Evolutionary conservation across 179 eudicot species (phyloP), one percentile per base, ranked within the genome.

Genomic region (Patellifolia procumbens): DNA sequence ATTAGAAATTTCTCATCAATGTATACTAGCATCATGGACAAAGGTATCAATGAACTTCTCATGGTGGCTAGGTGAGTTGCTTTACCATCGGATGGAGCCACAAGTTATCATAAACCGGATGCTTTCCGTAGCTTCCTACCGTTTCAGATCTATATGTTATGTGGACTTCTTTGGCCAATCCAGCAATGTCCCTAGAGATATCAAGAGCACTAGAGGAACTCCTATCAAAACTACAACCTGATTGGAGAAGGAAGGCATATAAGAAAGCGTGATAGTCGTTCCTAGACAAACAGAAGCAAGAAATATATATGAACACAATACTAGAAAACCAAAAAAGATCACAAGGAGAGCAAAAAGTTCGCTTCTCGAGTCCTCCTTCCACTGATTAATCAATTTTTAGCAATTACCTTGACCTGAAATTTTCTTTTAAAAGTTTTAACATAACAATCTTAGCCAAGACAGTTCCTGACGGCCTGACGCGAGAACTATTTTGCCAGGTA

Each of bases 41-140:
- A 58, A 58, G 20, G 34, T 10, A 31, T 52, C n/a, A 22, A 61
- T 42, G 64, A 59, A 53, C 8, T 2, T 16, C 22, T 59, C 52
- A 72, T 20, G 56, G 68, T 32, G 35, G 63, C 24, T 42, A 49
- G 53, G 42, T 6, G 10, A 68, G 52, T 48, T 68, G 22, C 62
- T 55, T 84, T 89, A 93, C 97, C 97, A 90, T 89, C 20, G 91
- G 82, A 82, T 89, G 97, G 55, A 95, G 82, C 97, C 97, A 93
- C 70, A 89, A 60, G 74, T 90, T 90, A 66, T 87, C 76, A 48
- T 82, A 76, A 72, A 90, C 89, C 19, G 89, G 78, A 42, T 76
- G 75, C 78, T 84, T 82, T 60, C 82, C 82, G 7, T 31, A 48
- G 16, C 45, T 42, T 63, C 53, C 81, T 0, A 45, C 67, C 8